Evolutionary conservation across 2,329 filamentous ascomycete species (phyloP).

Genomic region (Stachybotrys chlorohalonatus): DNA sequence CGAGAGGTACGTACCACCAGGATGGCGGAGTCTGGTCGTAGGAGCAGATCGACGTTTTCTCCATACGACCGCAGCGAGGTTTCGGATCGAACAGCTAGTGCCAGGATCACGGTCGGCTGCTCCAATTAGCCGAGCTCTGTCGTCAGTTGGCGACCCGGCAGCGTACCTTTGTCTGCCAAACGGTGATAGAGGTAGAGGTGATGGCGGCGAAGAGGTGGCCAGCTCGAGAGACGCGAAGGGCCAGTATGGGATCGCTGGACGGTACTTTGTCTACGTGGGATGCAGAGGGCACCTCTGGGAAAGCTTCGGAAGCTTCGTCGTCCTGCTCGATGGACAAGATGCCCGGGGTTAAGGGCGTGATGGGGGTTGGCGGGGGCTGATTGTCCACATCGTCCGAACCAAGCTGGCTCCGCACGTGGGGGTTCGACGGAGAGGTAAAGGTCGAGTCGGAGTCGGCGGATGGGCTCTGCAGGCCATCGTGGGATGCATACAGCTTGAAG

Average conservation of each 20-base stretch:
- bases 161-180: constrained; percentile 90
- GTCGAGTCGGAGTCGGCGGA: constrained; percentile 15
- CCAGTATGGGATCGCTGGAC: constrained; percentile 57
- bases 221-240: constrained; percentile 66
- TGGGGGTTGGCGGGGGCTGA: constrained; percentile 33
- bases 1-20: constrained; percentile 80
- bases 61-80: constrained; percentile 78
- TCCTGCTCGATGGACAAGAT: constrained; percentile 52
- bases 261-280: constrained; percentile 26
- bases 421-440: constrained; percentile 6
- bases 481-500: constrained; percentile 42
- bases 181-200: constrained; percentile 73
- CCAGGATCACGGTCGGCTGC: constrained; percentile 81
- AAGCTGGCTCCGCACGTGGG: constrained; percentile 9
- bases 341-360: constrained; percentile 47
- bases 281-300: constrained; percentile 14
- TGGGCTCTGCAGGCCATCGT: constrained; percentile 47
- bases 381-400: constrained; percentile 23
- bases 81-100: constrained; percentile 72
- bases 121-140: neutral
- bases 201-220: constrained; percentile 83
- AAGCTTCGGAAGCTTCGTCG: constrained; percentile 18
- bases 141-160: constrained; percentile 5
- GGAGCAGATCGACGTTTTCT: constrained; percentile 70
- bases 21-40: constrained; percentile 87